phyloP scores from a whole-genome alignment of 2,329 filamentous ascomycete species.

The Fonsecaea pedrosoi region DNA sequence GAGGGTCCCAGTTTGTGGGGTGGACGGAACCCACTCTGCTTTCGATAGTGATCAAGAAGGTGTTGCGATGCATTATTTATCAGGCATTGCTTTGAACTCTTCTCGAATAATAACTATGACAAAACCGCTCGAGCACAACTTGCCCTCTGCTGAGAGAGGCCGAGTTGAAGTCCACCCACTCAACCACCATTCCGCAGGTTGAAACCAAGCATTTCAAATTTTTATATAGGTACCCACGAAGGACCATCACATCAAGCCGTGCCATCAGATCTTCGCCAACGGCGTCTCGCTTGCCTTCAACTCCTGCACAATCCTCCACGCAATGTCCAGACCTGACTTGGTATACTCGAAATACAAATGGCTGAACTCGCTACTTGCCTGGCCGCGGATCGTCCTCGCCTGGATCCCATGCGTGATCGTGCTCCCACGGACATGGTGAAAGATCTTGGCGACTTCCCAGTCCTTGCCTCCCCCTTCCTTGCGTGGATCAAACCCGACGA shows the following conservation, averaged over 20 bases:
- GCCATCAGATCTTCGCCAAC: neutral
- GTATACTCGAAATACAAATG: slow-evolving; percentile 34
- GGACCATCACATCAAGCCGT: no score
- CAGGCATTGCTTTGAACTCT: no score
- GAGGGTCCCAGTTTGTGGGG: neutral
- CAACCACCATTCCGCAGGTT: neutral
- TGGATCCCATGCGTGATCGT: slow-evolving; percentile 35
- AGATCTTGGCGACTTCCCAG: slow-evolving; percentile 33
- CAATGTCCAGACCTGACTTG: slow-evolving; percentile 26
- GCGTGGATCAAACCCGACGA: slow-evolving; percentile 27
- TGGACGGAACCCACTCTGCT: neutral
- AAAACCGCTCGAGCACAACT: no score
- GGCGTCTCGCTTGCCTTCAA: slow-evolving; percentile 9
- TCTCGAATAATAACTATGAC: no score
- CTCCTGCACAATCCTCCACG: slow-evolving; percentile 10
- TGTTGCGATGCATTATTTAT: no score
- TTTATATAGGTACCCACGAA: neutral
- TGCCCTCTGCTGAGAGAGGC: no score
- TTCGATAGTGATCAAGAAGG: no score
- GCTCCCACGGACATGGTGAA: slow-evolving; percentile 27
- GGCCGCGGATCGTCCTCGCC: slow-evolving; percentile 30
- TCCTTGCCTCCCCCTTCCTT: slow-evolving; percentile 26
- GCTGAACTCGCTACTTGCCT: slow-evolving; percentile 33
- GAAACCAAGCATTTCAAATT: neutral
- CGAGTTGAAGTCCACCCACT: no score